Base-by-base conservation (phyloP, 306 rosid species). In the Astragalus glycyphyllos region DNA sequence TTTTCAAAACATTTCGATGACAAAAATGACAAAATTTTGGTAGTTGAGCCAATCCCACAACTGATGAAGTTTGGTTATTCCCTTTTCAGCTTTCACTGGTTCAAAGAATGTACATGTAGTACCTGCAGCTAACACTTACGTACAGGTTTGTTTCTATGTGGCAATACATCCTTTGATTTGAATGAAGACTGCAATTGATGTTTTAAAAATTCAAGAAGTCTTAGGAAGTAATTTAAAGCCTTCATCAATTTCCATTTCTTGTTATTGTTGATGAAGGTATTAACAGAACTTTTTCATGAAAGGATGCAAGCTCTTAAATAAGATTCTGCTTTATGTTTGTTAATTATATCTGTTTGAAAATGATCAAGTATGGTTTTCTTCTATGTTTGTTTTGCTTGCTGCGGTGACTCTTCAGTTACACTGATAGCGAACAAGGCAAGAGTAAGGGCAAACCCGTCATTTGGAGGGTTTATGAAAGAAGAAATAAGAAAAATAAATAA, bases 121-220 rank as follows among this genome's bases (percentile, higher is more conserved):
- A 58, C 89, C 98, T 14, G 96, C 96, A 62, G 97, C 97, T 58
- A 88, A 85, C 82, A 83, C 85, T 26, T 93, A 90, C 55, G 88
- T 90, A 58, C 97, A 93, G 98, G 98, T 93, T 67, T 64, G 72
- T 72, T 79, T 69, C 60, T 58, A 63, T 56, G 16, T 29, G 47
- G 7, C 14, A 49, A 45, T 47, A 16, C 56, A 20, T 61, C 15
- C 34, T 42, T 70, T 46, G 12, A 29, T 38, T 74, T 17, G 69
- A 75, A 58, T 31, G 41, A 71, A 38, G 54, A 15, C 72, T 57
- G 40, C 67, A 9, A 50, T n/a, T 26, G 42, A 5, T 59, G 55
- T 58, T 77, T 48, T 64, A 69, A 23, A 20, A 42, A 44, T 23
- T 68, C 10, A 34, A 55, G 13, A 72, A 51, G 51, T 26, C 29